These are phyloP conservation scores for Amanita rubescens DNA, from an alignment of 768 basidiomycete genomes.

Conservation along the genomic window DNA sequence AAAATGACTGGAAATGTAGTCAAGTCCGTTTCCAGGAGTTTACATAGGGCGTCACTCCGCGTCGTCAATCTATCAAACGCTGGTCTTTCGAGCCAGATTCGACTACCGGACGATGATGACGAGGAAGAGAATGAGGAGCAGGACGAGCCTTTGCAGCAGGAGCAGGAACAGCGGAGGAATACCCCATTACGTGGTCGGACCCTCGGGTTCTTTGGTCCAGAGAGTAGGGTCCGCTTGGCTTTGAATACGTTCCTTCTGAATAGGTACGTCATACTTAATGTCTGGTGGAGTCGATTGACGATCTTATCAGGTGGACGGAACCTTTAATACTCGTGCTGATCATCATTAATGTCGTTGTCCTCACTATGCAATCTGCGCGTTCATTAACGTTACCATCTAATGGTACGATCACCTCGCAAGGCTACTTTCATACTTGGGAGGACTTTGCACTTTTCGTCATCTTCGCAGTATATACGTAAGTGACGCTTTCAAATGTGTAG, in stretches of 20 bases:
- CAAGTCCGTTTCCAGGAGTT: conserved; percentile 45
- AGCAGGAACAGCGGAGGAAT: conserved; percentile 31
- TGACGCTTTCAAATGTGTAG: conserved; percentile 10
- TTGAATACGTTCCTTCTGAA: conserved; percentile 66
- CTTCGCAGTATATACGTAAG: conserved; percentile 83
- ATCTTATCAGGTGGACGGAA: conserved; percentile 66
- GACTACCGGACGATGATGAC: conserved; percentile 43
- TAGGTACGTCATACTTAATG: conserved; percentile 42
- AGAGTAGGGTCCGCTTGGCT: conserved; percentile 51
- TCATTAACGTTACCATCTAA: conserved; percentile 46
- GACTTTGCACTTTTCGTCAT: conserved; percentile 80
- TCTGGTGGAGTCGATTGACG: no score
- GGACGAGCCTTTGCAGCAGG: conserved; percentile 29
- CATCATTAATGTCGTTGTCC: conserved; percentile 71
- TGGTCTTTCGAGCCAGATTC: conserved; percentile 52
- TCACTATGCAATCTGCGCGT: conserved; percentile 73
- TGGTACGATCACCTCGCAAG: conserved; percentile 38
- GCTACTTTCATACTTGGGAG: conserved; percentile 88
- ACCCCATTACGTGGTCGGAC: conserved; percentile 69
- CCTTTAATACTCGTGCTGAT: conserved; percentile 78
- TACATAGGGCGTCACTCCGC: conserved; percentile 62
- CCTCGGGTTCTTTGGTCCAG: conserved; percentile 67
- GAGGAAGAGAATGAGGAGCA: conserved; percentile 21
- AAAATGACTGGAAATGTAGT: conserved; percentile 55
- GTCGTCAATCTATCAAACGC: conserved; percentile 74